Base-by-base conservation (phyloP, 495 filamentous ascomycete genomes). In the Parathielavia hyrcaniae region DNA sequence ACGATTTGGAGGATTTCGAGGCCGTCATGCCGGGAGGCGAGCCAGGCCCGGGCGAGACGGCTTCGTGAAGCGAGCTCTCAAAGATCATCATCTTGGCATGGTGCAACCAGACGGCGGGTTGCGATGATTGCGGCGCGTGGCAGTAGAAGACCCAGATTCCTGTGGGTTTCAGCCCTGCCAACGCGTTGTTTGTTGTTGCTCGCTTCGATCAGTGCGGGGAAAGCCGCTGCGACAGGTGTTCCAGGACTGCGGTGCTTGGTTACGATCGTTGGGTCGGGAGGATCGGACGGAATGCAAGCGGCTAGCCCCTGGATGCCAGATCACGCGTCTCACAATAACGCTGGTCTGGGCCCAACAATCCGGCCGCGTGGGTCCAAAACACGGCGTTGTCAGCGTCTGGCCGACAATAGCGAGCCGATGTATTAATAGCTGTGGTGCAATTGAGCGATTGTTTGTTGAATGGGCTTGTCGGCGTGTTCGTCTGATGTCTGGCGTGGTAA, bases 1-100 rank as follows among this genome's bases (percentile, higher is more conserved):
- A 93, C 36, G 86, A 89, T 68, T 95, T 93, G 56, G 89, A 95
- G 56, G 89, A 93, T 67, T 89, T 92, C 44, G 90, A 95, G 49
- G 83, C 81, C 60, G 86, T 89, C 67, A 95, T 79, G 58, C 88
- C 88, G 59, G 91, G 91, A 41, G 90, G 89, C 59, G 89, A 93
- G 66, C 82, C 84, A 41, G 89, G 89, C 63, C 81, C 77, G 34
- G 76, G 75, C 53, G 68, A 66, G 63, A 71, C 65, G 70, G 70
- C 61, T 41, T 76, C 75, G 59, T 73, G 67, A 61, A 75, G 67
- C 60, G 72, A 72, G 61, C 62, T 66, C 63, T 73, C 68, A 68
- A 83, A 75, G 67, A 78, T 76, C 72, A 81, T 84, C 82, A 84
- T 87, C 69, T 67, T 69, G 53, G 67, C 64, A 64, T 64, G 56